Conservation (phyloP, 2,329 filamentous ascomycete species). For the Plectosphaerella sp. region DNA sequence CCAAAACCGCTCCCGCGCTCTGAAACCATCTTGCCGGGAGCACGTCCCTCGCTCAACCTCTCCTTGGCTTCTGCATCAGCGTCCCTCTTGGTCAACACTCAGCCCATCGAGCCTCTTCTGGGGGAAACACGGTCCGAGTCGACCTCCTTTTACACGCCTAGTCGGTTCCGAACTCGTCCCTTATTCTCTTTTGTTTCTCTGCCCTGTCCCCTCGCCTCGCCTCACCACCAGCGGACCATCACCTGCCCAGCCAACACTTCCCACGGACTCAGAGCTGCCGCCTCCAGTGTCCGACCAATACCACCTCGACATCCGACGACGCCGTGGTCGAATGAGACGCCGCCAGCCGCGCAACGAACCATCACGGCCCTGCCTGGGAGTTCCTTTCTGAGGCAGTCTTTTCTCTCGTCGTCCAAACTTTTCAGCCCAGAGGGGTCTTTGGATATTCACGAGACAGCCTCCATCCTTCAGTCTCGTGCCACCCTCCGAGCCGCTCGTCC, state of each 20-base stretch:
- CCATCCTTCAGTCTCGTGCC: background rate
- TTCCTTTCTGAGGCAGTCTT: background rate
- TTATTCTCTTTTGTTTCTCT: background rate
- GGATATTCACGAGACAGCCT: no score
- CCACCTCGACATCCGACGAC: no score
- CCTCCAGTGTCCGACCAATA: no score
- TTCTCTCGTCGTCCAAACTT: background rate
- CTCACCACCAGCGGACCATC: background rate
- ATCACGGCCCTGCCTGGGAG: background rate
- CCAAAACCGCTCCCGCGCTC: background rate
- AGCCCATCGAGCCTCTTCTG: background rate
- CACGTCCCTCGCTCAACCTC: background rate
- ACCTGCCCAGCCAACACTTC: no score
- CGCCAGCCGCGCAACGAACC: background rate
- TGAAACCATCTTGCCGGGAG: background rate
- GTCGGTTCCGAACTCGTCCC: background rate
- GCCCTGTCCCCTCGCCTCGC: background rate
- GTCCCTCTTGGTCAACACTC: no score
- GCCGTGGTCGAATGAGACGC: no score
- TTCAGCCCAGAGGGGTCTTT: no score
- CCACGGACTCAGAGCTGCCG: no score
- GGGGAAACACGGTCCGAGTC: background rate
- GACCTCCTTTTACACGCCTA: background rate
- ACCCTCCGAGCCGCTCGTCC: conserved; percentile 4
- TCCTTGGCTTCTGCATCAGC: background rate